Conservation (phyloP, 495 filamentous ascomycete genomes). For the Amniculicola lignicola region DNA sequence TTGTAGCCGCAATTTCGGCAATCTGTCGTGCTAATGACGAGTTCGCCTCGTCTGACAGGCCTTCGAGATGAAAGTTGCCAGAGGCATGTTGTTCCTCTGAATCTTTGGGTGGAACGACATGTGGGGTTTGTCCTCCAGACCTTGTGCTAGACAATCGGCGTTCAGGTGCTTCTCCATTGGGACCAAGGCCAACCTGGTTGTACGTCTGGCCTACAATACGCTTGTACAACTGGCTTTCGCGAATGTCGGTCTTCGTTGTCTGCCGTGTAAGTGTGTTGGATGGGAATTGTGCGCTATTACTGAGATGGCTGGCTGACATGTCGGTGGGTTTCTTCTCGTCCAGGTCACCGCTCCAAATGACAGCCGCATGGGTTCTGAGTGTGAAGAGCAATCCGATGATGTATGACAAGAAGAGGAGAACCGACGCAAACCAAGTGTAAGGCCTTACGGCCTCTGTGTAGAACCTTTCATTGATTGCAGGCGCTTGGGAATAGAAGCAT, state of each 20-base stretch:
- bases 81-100: conserved; percentile 43
- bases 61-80: conserved; percentile 53
- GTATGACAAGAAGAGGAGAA: conserved; percentile 87
- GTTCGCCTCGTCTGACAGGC: conserved; percentile 77
- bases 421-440: conserved; percentile 83
- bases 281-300: conserved; percentile 12
- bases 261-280: conserved; percentile 13
- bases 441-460: conserved; percentile 86
- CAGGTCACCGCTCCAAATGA: conserved; percentile 87
- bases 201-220: conserved; percentile 87
- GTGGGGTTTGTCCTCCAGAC: conserved; percentile 30
- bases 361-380: conserved; percentile 88
- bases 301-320: conserved; percentile 26
- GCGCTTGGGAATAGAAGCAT: conserved; percentile 88
- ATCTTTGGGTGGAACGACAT: conserved; percentile 49
- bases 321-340: conserved; percentile 71
- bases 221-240: conserved; percentile 87
- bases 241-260: conserved; percentile 46
- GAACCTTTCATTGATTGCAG: conserved; percentile 82
- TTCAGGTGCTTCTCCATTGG: conserved; percentile 19
- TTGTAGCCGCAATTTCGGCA: conserved; percentile 87
- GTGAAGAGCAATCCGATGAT: conserved; percentile 95
- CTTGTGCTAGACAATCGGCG: conserved; percentile 1
- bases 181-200: conserved; percentile 65
- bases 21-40: conserved; percentile 74